A percentile compares a stretch with the other conserved stretches of the same genome.
phyloP scores from a whole-genome alignment of 768 basidiomycete genomes.

The Lentinula sp. region DNA sequence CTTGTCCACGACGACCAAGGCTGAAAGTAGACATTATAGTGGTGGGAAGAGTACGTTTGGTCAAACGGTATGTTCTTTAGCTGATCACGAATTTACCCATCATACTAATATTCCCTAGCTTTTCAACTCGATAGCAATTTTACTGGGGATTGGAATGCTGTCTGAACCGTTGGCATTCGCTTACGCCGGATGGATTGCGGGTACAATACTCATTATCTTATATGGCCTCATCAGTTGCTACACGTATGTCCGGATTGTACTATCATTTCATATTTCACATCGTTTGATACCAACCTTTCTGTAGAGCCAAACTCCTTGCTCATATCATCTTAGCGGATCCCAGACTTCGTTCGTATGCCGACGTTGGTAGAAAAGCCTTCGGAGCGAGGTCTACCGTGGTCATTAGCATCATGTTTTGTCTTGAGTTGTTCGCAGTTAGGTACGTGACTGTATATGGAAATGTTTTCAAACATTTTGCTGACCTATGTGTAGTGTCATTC shows the following conservation, averaged over 20 bases:
- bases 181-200: conserved; percentile 84
- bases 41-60: conserved; percentile 66
- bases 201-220: conserved; percentile 64
- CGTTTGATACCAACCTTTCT: background rate
- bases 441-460: conserved; percentile 20
- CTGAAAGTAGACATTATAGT: conserved; percentile 23
- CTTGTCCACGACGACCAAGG: conserved; percentile 27
- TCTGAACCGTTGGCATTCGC: conserved; percentile 90
- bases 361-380: conserved; percentile 87
- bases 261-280: background rate
- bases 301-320: conserved; percentile 83
- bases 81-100: background rate
- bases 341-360: conserved; percentile 75
- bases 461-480: background rate
- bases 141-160: conserved; percentile 85
- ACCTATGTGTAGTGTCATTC: conserved; percentile 52
- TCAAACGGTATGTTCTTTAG: conserved; percentile 49
- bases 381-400: conserved; percentile 62
- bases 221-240: conserved; percentile 84
- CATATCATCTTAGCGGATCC: conserved; percentile 66
- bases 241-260: conserved; percentile 52
- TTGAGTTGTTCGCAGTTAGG: conserved; percentile 85
- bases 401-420: conserved; percentile 72
- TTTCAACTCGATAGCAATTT: conserved; percentile 84
- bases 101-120: conserved; percentile 37